Evolutionary conservation across 1,284 basidiomycete genomes (phyloP), one percentile per base, ranked within the genome.

Genomic region (Chalciporus sp.): DNA sequence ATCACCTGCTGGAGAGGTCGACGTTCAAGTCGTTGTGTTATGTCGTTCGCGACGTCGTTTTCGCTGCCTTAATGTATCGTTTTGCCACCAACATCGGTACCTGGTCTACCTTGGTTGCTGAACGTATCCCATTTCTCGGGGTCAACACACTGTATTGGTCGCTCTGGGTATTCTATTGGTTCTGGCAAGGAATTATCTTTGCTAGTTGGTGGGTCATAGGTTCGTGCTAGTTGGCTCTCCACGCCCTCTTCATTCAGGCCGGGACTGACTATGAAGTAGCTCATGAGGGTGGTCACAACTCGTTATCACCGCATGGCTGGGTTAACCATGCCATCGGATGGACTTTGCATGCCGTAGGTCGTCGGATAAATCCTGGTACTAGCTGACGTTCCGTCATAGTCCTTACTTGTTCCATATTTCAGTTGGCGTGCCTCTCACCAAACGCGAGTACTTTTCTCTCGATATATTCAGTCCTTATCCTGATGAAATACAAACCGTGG

Each of bases 1-100:
- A 82, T 42, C 83, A 88, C 68, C 84, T 91, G 67, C 87, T 83
- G 67, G 74, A 88, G 67, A 86, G 85, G 67, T 84, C 80, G 5
- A 87, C 88, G 0, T 49, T 80, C 56, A 79, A 78, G 60, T 86
- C 84, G 29, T 75, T 82, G 29, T 69, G 75, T 58, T 92, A 91
- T 66, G 71, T 78, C 55, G 64, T 79, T 35, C 77, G 82, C 52
- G 87, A 90, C 69, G 64, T 86, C 47, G 59, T 76, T 42, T 78
- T 80, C 52, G 74, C 85, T 47, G 70, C 77, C n/a, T 62, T 74
- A n/a, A 74, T 89, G 42, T 86, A 80, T 62, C 82, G 80, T 60
- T 74, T 81, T 7, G 86, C 82, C 1, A 76, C 75, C 62, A 74
- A 75, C 69, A 87, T 90, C 61, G 84, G 89, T 58, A 70, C 76